phyloP scores from a whole-genome alignment of 768 basidiomycete genomes.

The Phaeotremella fagi region DNA sequence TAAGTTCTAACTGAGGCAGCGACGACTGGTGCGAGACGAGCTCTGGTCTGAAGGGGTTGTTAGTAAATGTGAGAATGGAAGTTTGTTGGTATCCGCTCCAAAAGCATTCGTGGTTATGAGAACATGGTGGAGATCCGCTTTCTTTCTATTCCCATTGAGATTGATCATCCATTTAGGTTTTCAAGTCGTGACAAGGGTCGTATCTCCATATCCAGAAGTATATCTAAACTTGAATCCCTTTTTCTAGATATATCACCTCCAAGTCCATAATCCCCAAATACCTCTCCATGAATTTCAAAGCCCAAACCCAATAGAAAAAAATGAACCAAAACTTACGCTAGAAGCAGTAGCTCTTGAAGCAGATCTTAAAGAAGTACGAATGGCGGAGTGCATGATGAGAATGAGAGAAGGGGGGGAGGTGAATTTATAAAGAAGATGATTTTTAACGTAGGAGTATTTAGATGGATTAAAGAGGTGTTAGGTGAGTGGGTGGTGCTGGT shows the following conservation, averaged over 20 bases:
- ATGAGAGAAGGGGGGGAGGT: slow-evolving; percentile 17
- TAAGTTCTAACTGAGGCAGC: slow-evolving; percentile 62
- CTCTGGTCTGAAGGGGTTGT: slow-evolving; percentile 46
- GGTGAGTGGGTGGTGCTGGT: too few relatives aligned
- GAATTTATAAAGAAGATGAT: slow-evolving; percentile 5
- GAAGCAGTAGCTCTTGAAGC: slow-evolving; percentile 35
- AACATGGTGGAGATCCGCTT: too few relatives aligned
- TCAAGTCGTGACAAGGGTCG: too few relatives aligned
- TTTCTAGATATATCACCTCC: too few relatives aligned
- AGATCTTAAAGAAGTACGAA: slow-evolving; percentile 40
- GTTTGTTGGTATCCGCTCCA: too few relatives aligned
- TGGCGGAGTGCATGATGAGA: slow-evolving; percentile 45
- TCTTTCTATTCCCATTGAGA: too few relatives aligned
- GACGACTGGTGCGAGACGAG: slow-evolving; percentile 43
- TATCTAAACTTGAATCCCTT: too few relatives aligned
- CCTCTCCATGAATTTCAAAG: not conserved
- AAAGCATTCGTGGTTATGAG: too few relatives aligned
- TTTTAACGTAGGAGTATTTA: slow-evolving; percentile 11
- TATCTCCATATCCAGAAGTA: too few relatives aligned
- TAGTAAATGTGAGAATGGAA: too few relatives aligned
- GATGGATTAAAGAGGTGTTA: slow-evolving; percentile 1
- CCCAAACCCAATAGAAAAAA: too few relatives aligned
- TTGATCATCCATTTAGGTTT: too few relatives aligned
- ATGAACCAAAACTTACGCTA: slow-evolving; percentile 25
- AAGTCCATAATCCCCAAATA: not conserved